These are phyloP conservation scores for Ascochyta lentis DNA, from an alignment of 2,329 filamentous ascomycete species.

Conservation along the genomic window DNA sequence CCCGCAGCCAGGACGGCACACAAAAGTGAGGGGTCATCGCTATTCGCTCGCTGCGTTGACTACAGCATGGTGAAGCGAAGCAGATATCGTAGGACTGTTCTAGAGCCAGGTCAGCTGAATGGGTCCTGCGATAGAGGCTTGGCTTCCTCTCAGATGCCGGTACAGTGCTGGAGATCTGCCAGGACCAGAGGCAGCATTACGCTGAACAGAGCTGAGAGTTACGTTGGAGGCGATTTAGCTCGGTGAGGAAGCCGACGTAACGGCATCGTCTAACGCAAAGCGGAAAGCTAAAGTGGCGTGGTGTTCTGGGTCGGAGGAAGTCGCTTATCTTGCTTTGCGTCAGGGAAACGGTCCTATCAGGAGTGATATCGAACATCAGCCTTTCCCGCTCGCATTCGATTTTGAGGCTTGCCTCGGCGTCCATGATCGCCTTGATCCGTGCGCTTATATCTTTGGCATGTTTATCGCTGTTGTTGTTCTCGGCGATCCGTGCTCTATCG, in stretches of 20 bases:
- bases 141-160: background rate
- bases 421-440: background rate
- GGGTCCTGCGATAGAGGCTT: constrained; percentile 3
- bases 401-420: constrained; percentile 6
- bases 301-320: constrained; percentile 6
- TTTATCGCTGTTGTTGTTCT: background rate
- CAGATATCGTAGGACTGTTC: constrained; percentile 19
- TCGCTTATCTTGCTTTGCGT: constrained; percentile 7
- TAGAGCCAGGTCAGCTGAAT: constrained; percentile 27
- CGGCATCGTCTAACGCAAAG: background rate
- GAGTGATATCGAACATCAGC: constrained; percentile 9
- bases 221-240: background rate
- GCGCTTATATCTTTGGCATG: background rate
- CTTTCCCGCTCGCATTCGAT: background rate
- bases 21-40: background rate
- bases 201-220: background rate
- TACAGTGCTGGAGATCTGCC: background rate
- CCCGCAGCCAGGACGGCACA: constrained; percentile 5
- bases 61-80: constrained; percentile 16
- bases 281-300: background rate
- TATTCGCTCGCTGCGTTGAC: constrained; percentile 3
- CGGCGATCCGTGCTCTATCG: background rate
- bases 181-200: background rate
- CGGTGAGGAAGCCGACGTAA: background rate
- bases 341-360: background rate